A percentile compares a stretch with the other conserved stretches of the same genome.
Conservation (phyloP, 345 rosid genomes). For the Reutealis trisperma region DNA sequence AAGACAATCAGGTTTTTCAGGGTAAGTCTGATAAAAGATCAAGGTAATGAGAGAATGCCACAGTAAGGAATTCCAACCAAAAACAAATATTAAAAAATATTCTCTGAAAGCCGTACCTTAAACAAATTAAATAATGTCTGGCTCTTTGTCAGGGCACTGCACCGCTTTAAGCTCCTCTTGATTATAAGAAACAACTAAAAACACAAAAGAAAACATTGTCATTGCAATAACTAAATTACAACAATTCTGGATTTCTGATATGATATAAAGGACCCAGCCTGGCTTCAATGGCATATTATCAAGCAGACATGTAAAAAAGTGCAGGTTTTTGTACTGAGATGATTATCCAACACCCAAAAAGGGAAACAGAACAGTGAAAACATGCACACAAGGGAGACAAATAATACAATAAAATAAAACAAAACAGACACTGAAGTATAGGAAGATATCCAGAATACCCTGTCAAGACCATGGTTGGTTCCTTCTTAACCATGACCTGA, state of each 20-base stretch:
- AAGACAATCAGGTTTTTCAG: not conserved
- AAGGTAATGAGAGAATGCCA: not conserved
- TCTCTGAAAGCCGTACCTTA: conserved; percentile 54
- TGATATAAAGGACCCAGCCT: not conserved
- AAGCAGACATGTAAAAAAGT: not conserved
- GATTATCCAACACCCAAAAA: no score
- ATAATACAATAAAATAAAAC: no score
- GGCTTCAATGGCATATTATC: not conserved
- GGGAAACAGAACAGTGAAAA: not conserved
- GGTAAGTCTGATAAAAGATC: not conserved
- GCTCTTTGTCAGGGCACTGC: conserved; percentile 84
- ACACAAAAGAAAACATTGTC: conserved; percentile 17
- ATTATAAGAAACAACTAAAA: conserved; percentile 85
- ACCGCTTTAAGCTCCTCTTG: conserved; percentile 97
- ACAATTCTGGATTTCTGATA: not conserved
- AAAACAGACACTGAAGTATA: not conserved
- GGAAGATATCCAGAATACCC: not conserved
- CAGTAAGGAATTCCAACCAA: not conserved
- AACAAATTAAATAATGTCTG: conserved; percentile 84
- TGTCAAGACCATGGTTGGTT: not conserved
- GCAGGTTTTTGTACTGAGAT: not conserved
- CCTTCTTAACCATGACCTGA: not conserved
- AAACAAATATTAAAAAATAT: no score
- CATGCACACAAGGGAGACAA: not conserved
- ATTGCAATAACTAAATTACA: conserved; percentile 1